Base-by-base conservation (phyloP, 2,329 filamentous ascomycete genomes). In the Aspergillus neotritici region DNA sequence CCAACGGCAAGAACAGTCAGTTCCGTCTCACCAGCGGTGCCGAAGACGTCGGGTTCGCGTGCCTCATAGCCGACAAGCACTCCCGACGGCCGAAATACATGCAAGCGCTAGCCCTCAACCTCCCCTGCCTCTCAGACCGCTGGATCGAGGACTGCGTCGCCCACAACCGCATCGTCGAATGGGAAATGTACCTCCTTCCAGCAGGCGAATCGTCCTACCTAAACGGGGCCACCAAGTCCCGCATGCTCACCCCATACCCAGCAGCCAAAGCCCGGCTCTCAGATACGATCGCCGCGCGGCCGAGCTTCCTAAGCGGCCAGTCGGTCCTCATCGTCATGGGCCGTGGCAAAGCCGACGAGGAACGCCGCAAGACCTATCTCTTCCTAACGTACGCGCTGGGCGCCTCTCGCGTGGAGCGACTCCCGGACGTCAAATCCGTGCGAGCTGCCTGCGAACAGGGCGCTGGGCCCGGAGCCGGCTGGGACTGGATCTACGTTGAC, bases 1-100 rank as follows among this genome's bases (percentile, higher is more conserved):
- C 34, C 35, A 37, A 34, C 13, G 53, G 58, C 10, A 56, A 49
- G 31, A 45, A 45, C 34, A 34, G 32, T 35, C 48, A 54, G 29
- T 67, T 93, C 13, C 70, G 64, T 1, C 72, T 94, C 1, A 79
- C 70, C 2, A 52, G 71, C 9, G 63, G 71, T 15, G 77, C 77
- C 15, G 58, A 69, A 30, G 67, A 75, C 2, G 71, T 82, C 1
- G 84, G 87, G 0, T 97, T 98, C 59, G 82, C 86, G 0, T 90
- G 88, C 4, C 71, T 97, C 11, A 86, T 98, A 47, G 84, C 90
- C 0, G 87, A 97, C 58, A 79, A 80, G 4, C 86, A 95, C 62
- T 93, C 86, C 5, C 82, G 91, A 36, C 89, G 88, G 50, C 79
- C 83, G 38, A 98, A 97, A 62, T 96, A 93, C 64, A 86, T 97